Conservation (phyloP, 169 alveolate species). For the Theileria luwenshuni region DNA sequence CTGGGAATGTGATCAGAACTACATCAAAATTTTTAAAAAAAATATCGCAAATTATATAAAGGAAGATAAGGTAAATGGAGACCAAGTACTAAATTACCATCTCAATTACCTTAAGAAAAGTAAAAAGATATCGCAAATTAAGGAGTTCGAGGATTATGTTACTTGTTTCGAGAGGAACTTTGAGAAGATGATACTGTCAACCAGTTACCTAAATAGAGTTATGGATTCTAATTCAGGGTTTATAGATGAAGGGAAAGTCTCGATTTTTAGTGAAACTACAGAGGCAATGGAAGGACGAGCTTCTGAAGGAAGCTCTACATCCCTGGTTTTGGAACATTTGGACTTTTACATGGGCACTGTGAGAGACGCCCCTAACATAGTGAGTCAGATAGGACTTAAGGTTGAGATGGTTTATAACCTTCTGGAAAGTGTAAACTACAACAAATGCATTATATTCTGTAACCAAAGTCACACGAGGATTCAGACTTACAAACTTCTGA, state of each 20-base stretch:
- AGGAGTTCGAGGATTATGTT: slow-evolving; percentile 4
- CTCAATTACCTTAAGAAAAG: background rate
- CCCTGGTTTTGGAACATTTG: slow-evolving; percentile 39
- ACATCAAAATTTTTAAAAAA: background rate
- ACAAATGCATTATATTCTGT: slow-evolving; percentile 66
- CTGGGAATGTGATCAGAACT: slow-evolving; percentile 11
- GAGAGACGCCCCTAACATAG: slow-evolving; percentile 66
- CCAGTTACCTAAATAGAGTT: slow-evolving; percentile 49
- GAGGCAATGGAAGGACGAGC: slow-evolving; percentile 1
- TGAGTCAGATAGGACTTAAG: slow-evolving; percentile 56
- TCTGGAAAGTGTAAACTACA: slow-evolving; percentile 29
- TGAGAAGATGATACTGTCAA: slow-evolving; percentile 38
- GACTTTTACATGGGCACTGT: slow-evolving; percentile 35
- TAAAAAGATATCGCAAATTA: background rate
- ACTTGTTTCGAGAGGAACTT: slow-evolving; percentile 9
- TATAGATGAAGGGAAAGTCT: background rate
- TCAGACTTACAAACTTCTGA: slow-evolving; percentile 44
- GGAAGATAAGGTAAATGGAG: background rate
- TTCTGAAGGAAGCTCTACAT: background rate
- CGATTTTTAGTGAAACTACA: background rate
- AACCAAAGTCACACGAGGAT: slow-evolving; percentile 70
- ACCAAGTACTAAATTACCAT: background rate
- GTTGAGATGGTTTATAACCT: slow-evolving; percentile 11
- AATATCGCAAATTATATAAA: background rate
- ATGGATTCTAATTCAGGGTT: slow-evolving; percentile 6